phyloP scores from a whole-genome alignment of 257 asterid genomes.

The Solanum gracilifrons region DNA sequence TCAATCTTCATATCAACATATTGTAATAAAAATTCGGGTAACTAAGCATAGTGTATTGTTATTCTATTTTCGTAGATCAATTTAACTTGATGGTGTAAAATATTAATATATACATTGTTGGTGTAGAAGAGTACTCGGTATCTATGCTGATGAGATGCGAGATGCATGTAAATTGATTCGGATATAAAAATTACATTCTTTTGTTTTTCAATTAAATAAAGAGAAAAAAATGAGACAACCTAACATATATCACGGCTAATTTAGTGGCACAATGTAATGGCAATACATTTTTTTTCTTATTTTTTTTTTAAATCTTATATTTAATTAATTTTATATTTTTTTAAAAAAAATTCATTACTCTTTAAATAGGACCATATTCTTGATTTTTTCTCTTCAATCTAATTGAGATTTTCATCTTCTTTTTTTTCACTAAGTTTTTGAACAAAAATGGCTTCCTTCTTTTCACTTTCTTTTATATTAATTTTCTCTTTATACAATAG shows the following conservation, averaged over 20 bases:
- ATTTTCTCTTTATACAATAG: slow-evolving; percentile 13
- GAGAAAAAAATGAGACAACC: slow-evolving; percentile 15
- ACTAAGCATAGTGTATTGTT: not conserved
- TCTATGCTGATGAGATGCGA: fast-evolving
- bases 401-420: not conserved
- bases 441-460: slow-evolving; percentile 22
- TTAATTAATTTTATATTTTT: not conserved
- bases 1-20: not conserved
- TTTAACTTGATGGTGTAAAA: not conserved
- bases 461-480: slow-evolving; percentile 19
- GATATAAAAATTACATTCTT: not conserved
- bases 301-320: no score
- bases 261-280: slow-evolving; percentile 35
- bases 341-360: not conserved
- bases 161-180: not conserved
- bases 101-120: not conserved
- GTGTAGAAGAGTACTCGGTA: not conserved
- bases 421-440: not conserved
- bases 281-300: not conserved
- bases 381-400: not conserved
- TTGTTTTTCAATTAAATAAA: not conserved
- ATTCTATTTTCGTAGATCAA: not conserved
- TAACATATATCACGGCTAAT: slow-evolving; percentile 45
- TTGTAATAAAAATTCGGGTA: not conserved
- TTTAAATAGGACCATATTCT: not conserved